Evolutionary conservation across 805 yeast genomes (phyloP).

Genomic region (Naumovozyma castellii): DNA sequence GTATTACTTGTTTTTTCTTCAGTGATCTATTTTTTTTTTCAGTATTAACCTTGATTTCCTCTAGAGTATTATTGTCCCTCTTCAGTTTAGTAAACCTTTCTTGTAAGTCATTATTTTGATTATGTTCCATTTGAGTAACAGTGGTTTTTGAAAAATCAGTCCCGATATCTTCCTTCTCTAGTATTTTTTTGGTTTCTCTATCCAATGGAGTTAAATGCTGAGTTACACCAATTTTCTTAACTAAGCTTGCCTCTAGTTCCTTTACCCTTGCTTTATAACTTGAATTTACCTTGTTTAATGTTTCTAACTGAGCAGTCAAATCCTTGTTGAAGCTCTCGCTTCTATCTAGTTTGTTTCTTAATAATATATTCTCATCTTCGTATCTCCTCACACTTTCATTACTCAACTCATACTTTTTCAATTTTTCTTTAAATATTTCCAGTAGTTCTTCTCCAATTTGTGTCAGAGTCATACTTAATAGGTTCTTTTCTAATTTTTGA

Average conservation of each 20-base stretch:
- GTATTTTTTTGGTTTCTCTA: neutral
- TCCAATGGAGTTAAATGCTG: neutral
- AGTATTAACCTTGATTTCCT: neutral
- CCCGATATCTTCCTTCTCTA: neutral
- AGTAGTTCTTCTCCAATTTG: slow-evolving; percentile 4
- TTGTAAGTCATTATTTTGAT: neutral
- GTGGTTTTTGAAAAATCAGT: neutral
- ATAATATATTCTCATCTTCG: neutral
- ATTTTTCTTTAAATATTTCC: neutral
- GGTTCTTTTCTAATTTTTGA: neutral
- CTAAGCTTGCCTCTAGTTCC: neutral
- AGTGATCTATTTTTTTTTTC: neutral
- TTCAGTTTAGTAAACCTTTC: neutral
- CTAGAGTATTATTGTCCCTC: neutral
- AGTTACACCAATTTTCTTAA: neutral
- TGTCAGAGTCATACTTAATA: neutral
- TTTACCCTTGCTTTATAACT: neutral
- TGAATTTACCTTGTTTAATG: neutral
- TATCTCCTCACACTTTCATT: neutral
- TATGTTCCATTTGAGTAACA: neutral
- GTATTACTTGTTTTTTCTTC: slow-evolving; percentile 1
- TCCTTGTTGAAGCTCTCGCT: neutral
- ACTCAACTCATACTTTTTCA: neutral
- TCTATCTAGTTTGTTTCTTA: neutral
- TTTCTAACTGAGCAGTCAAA: neutral